Evolutionary conservation across 495 filamentous ascomycete species (phyloP).

Genomic region (Daldinia caldariorum): DNA sequence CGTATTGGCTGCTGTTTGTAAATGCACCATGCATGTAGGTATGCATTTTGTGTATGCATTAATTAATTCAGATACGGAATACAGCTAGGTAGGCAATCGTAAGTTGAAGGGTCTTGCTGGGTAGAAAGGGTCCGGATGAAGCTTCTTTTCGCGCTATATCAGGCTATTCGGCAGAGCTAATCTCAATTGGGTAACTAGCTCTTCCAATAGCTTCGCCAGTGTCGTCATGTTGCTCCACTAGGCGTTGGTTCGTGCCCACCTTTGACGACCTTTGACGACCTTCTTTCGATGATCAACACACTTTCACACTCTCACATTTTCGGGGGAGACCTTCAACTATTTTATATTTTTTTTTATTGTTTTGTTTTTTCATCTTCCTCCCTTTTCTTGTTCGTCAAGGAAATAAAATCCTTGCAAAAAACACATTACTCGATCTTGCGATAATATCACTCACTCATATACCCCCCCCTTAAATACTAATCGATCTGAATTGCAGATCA

Average conservation of each 20-base stretch:
- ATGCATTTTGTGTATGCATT: no score
- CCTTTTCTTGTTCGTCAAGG: not conserved
- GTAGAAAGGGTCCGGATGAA: not conserved
- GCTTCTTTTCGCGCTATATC: slow-evolving; percentile 13
- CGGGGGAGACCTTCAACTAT: slow-evolving; percentile 17
- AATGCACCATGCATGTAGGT: no score
- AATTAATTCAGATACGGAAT: not conserved
- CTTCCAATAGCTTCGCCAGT: slow-evolving; percentile 41
- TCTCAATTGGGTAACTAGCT: slow-evolving; percentile 32
- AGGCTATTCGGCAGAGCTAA: slow-evolving; percentile 33
- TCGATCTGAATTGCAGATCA: not conserved
- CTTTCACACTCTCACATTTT: not conserved
- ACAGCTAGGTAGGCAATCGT: slow-evolving; percentile 1
- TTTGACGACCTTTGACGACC: slow-evolving; percentile 25
- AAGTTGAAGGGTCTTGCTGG: slow-evolving; percentile 5
- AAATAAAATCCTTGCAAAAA: not conserved
- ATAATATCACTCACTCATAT: not conserved
- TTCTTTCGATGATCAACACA: slow-evolving; percentile 30
- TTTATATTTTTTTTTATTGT: slow-evolving; percentile 2
- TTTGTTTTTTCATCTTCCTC: not conserved
- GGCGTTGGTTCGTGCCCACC: slow-evolving; percentile 17
- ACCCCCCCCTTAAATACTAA: not conserved
- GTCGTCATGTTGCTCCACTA: slow-evolving; percentile 39
- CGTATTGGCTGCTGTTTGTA: no score
- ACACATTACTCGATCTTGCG: not conserved